phyloP scores from a whole-genome alignment of 495 filamentous ascomycete species.

The Cercophora newfieldiana region DNA sequence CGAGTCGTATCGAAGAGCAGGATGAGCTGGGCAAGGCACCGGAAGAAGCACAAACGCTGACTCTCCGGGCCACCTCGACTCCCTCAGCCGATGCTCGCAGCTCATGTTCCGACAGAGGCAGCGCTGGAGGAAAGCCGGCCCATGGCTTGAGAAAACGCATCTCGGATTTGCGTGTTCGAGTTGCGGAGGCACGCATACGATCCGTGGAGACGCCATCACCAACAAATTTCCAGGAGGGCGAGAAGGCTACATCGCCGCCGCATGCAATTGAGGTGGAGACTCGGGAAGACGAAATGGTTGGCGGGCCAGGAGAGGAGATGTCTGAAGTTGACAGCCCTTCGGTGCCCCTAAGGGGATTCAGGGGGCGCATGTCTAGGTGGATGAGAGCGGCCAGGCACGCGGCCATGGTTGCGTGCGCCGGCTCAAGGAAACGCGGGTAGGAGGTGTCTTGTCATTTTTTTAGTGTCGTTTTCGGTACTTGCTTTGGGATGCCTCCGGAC shows the following conservation, averaged over 20 bases:
- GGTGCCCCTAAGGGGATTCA: slow-evolving; percentile 19
- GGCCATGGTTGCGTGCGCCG: slow-evolving; percentile 24
- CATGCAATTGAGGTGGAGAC: neutral
- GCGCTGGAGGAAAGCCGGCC: slow-evolving; percentile 18
- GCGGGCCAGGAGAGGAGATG: neutral
- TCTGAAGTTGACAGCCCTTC: neutral
- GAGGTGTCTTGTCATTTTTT: neutral
- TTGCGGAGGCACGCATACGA: slow-evolving; percentile 21
- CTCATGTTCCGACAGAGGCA: slow-evolving; percentile 15
- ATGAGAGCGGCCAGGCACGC: slow-evolving; percentile 26
- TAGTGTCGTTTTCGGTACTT: neutral
- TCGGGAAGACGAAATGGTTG: neutral
- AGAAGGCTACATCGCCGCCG: neutral
- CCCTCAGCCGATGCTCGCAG: slow-evolving; percentile 12
- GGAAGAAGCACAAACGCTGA: too few relatives aligned
- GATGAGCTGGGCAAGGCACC: neutral
- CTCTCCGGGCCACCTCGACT: neutral
- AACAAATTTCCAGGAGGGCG: neutral
- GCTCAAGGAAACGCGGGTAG: slow-evolving; percentile 21
- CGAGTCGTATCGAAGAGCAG: neutral
- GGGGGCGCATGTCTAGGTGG: slow-evolving; percentile 27
- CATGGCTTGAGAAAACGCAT: slow-evolving; percentile 27
- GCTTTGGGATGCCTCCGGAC: neutral
- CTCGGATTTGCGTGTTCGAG: slow-evolving; percentile 24
- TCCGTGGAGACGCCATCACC: neutral